Conservation (phyloP, 208 protist species). For the Vickermania ingenoplastis region DNA sequence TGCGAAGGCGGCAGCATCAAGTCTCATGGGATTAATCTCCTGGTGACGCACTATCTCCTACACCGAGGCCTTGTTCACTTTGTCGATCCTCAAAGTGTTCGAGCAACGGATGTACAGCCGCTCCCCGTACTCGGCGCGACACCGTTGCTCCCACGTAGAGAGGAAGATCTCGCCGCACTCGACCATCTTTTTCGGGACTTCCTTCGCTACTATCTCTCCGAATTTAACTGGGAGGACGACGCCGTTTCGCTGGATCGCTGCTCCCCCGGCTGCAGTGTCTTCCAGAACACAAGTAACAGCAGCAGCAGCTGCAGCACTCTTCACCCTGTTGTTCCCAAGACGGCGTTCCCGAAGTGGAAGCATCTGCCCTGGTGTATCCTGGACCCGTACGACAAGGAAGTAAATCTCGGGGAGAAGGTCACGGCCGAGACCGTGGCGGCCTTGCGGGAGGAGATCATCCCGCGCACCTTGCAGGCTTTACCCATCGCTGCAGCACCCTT, state of each 20-base stretch:
- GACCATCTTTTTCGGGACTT: slow-evolving; percentile 70
- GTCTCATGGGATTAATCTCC: slow-evolving; percentile 81
- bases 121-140: slow-evolving; percentile 12
- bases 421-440: slow-evolving; percentile 18
- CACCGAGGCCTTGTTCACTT: slow-evolving; percentile 41
- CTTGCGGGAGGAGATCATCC: neutral
- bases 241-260: slow-evolving; percentile 40
- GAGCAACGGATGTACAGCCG: slow-evolving; percentile 36
- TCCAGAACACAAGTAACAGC: slow-evolving; percentile 48
- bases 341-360: slow-evolving; percentile 20
- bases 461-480: neutral
- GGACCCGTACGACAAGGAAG: slow-evolving; percentile 83
- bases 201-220: slow-evolving; percentile 58
- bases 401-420: slow-evolving; percentile 84
- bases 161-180: slow-evolving; percentile 20
- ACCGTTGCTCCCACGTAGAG: neutral
- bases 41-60: slow-evolving; percentile 75
- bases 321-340: neutral
- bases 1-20: slow-evolving; percentile 64
- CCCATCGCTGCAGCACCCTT: neutral
- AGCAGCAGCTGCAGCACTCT: slow-evolving; percentile 42
- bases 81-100: slow-evolving; percentile 26
- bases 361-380: slow-evolving; percentile 84
- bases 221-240: slow-evolving; percentile 51
- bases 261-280: slow-evolving; percentile 42